A percentile compares a stretch with the other conserved stretches of the same genome.
phyloP scores from a whole-genome alignment of 495 filamentous ascomycete species.

The Poronia punctata region DNA sequence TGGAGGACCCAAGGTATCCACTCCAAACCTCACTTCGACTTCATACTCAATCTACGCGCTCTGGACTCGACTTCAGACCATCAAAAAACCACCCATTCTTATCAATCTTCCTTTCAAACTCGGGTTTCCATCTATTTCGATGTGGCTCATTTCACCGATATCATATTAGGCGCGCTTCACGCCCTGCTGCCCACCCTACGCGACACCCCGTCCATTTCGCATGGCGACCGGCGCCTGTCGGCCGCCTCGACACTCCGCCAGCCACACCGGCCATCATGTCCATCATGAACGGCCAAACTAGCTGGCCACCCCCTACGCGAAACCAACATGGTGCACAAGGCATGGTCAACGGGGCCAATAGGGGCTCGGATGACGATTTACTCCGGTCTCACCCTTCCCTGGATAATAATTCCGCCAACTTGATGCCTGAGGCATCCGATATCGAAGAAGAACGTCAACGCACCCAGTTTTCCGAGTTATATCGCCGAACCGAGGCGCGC shows the following conservation, averaged over 20 bases:
- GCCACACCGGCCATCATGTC: conserved; percentile 37
- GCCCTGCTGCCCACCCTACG: conserved; percentile 36
- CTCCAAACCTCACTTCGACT: conserved; percentile 36
- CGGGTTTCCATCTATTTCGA: conserved; percentile 33
- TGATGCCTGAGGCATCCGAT: conserved; percentile 49
- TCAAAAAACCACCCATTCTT: conserved; percentile 31
- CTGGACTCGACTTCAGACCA: conserved; percentile 32
- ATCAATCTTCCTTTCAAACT: conserved; percentile 26
- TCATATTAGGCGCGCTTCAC: conserved; percentile 29
- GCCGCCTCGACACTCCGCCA: conserved; percentile 25
- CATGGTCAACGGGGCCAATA: conserved; percentile 24
- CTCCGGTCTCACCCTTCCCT: conserved; percentile 29
- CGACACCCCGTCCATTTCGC: conserved; percentile 38
- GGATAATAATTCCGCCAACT: conserved; percentile 30
- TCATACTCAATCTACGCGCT: conserved; percentile 38
- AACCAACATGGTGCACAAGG: conserved; percentile 23
- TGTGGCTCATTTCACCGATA: conserved; percentile 32
- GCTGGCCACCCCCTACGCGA: conserved; percentile 35
- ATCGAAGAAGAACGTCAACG: conserved; percentile 38
- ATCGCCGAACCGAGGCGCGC: conserved; percentile 31
- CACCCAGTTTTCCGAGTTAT: conserved; percentile 37
- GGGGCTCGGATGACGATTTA: conserved; percentile 30
- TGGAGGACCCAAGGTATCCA: conserved; percentile 12
- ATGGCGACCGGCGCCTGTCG: conserved; percentile 44
- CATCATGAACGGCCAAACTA: conserved; percentile 43